Percentiles rank a stretch among this genome's conserved stretches.
Conservation (phyloP, 2,329 filamentous ascomycete genomes). For the Clonostachys sp. region DNA sequence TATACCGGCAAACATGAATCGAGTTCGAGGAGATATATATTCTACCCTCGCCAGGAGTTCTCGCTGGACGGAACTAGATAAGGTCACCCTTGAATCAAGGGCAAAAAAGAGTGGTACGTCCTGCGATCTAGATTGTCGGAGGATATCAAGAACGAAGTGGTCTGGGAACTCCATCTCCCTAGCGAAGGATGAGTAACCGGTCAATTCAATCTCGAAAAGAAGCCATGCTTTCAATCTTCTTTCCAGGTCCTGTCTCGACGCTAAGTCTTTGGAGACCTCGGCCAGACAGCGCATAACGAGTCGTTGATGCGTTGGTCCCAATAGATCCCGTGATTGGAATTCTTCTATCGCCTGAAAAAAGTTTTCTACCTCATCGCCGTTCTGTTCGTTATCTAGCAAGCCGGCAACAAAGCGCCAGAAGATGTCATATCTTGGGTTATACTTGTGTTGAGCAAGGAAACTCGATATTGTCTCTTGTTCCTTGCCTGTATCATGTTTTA, state of each 20-base stretch:
- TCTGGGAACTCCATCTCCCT: no score
- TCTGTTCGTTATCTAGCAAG: conserved; percentile 16
- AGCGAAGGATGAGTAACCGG: rapidly evolving
- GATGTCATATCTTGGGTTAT: conserved; percentile 28
- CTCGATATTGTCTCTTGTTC: neutral
- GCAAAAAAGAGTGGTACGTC: no score
- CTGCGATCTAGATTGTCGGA: no score
- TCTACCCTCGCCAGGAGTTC: no score
- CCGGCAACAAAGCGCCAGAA: conserved; percentile 35
- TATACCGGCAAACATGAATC: rapidly evolving
- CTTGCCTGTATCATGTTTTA: no score
- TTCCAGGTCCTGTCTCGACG: no score
- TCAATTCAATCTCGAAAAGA: no score
- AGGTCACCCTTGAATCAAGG: no score
- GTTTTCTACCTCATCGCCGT: neutral
- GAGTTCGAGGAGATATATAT: rapidly evolving
- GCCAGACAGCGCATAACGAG: conserved; percentile 29
- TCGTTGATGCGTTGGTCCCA: conserved; percentile 28
- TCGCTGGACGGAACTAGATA: no score
- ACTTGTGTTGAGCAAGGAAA: conserved; percentile 29
- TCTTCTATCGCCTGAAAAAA: conserved; percentile 23
- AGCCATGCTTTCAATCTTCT: no score
- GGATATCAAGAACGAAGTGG: no score
- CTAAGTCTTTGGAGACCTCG: conserved; percentile 10
- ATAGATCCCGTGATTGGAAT: conserved; percentile 22